phyloP scores from a whole-genome alignment of 176 grass and related monocot species.

The Poa annua region DNA sequence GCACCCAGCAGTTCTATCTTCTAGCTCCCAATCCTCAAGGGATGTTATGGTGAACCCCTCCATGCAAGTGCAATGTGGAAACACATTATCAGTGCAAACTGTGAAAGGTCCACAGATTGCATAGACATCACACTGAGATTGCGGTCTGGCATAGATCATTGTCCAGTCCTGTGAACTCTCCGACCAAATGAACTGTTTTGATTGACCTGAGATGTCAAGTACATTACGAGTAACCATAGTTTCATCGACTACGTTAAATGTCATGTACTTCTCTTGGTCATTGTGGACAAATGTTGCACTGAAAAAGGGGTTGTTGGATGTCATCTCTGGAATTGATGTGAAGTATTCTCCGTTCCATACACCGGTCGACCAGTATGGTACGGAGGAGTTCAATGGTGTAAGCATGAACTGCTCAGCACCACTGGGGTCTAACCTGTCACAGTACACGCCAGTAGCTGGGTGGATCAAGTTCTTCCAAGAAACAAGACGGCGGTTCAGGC shows the following conservation, averaged over 20 bases:
- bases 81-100: conserved; percentile 37
- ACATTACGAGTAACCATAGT: not conserved
- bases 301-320: not conserved
- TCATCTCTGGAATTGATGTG: conserved; percentile 26
- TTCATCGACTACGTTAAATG: not conserved
- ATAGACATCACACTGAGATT: conserved; percentile 52
- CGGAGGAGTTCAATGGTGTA: conserved; percentile 14
- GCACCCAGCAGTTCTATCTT: conserved; percentile 52
- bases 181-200: not conserved
- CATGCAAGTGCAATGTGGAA: conserved; percentile 46
- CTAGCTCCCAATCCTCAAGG: conserved; percentile 46
- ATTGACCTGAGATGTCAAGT: conserved; percentile 35
- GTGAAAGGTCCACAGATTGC: conserved; percentile 59
- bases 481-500: too few species aligned
- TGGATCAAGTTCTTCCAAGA: not conserved
- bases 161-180: conserved; percentile 42
- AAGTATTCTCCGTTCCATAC: conserved; percentile 53
- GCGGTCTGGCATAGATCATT: conserved; percentile 17
- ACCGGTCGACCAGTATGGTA: conserved; percentile 29
- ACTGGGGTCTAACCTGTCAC: not conserved
- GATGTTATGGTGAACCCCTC: conserved; percentile 52
- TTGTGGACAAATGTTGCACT: conserved; percentile 24
- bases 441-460: not conserved
- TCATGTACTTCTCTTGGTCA: conserved; percentile 36
- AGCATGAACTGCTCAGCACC: not conserved